Percentiles rank a stretch among this genome's conserved stretches.
Conservation (phyloP, 2,329 filamentous ascomycete species). For the Neopestalotiopsis rosae region DNA sequence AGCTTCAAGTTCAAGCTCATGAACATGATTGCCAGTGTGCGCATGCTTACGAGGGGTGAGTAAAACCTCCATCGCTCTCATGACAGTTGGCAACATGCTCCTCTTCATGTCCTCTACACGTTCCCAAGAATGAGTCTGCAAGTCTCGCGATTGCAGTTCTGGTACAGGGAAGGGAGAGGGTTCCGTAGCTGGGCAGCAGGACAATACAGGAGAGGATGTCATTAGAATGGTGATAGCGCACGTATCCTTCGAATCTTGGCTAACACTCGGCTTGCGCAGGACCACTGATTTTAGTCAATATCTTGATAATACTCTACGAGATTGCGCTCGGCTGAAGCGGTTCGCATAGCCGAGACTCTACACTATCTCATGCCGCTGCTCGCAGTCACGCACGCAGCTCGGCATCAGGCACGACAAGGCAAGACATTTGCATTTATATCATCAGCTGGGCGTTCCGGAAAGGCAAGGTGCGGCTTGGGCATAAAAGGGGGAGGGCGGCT, state of each 20-base stretch:
- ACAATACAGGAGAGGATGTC: too few relatives aligned
- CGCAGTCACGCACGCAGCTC: neutral
- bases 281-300: slow-evolving; percentile 84
- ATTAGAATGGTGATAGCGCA: too few relatives aligned
- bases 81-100: too few relatives aligned
- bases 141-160: neutral
- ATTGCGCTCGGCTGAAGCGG: slow-evolving; percentile 68
- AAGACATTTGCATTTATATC: slow-evolving; percentile 1
- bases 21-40: slow-evolving; percentile 86
- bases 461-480: neutral
- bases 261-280: slow-evolving; percentile 55
- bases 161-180: neutral
- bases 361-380: neutral
- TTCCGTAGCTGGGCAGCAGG: neutral
- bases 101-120: neutral
- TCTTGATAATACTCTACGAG: slow-evolving; percentile 82
- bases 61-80: slow-evolving; percentile 27
- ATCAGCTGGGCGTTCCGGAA: slow-evolving; percentile 16
- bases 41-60: slow-evolving; percentile 92
- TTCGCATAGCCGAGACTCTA: neutral
- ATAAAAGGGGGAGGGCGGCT: neutral
- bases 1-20: slow-evolving; percentile 88
- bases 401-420: neutral
- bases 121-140: neutral
- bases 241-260: neutral